Percentiles rank a stretch among this genome's conserved stretches.
These are phyloP conservation scores for Talaromyces pinophilus DNA, from an alignment of 2,329 filamentous ascomycete species.

Conservation along the genomic window DNA sequence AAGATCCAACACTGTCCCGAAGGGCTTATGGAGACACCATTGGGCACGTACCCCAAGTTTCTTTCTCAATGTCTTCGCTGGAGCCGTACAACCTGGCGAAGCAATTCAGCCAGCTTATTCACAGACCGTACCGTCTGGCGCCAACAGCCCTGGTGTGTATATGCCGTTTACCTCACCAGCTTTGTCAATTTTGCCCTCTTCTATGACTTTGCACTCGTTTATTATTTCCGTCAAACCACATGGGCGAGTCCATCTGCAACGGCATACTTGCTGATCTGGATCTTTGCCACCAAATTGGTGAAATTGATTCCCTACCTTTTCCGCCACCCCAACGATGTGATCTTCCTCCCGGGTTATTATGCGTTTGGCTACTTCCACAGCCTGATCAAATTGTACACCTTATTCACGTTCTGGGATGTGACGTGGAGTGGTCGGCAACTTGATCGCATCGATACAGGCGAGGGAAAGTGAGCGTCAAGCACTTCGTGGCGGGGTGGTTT, in stretches of 20 bases:
- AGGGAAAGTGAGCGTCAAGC: not conserved
- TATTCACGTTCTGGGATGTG: conserved; percentile 55
- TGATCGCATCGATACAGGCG: not conserved
- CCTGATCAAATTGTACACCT: conserved; percentile 58
- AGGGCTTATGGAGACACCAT: conserved; percentile 53
- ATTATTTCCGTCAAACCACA: conserved; percentile 32
- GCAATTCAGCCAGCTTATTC: conserved; percentile 54
- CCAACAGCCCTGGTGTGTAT: conserved; percentile 55
- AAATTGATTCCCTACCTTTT: conserved; percentile 59
- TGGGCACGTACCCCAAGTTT: conserved; percentile 56
- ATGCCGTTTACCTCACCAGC: conserved; percentile 57
- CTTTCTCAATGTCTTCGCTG: conserved; percentile 57
- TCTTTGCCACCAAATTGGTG: conserved; percentile 58
- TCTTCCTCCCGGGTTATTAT: conserved; percentile 53
- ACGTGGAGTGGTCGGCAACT: conserved; percentile 48
- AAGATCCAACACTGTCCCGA: conserved; percentile 56
- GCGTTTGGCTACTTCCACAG: conserved; percentile 61
- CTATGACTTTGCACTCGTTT: conserved; percentile 52
- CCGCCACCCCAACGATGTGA: conserved; percentile 55
- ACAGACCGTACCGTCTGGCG: conserved; percentile 42
- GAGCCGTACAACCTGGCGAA: conserved; percentile 61
- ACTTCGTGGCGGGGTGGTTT: not conserved
- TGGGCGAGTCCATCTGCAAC: conserved; percentile 19
- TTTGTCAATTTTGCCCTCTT: conserved; percentile 60
- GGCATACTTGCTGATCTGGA: conserved; percentile 44